phyloP scores from a whole-genome alignment of 2,329 filamentous ascomycete genomes.

The Fusarium protoensiforme region DNA sequence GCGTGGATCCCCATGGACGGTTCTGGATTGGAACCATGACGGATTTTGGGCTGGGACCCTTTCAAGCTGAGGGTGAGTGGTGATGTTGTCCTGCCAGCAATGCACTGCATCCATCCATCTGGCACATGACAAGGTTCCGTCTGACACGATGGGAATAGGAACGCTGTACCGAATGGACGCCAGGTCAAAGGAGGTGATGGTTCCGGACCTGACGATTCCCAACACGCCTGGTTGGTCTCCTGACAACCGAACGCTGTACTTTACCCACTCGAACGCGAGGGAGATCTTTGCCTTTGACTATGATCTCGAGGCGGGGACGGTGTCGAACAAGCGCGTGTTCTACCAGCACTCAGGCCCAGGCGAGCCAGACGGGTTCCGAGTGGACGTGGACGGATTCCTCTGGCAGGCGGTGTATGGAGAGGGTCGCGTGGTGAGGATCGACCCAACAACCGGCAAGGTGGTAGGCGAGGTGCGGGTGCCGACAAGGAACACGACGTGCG shows the following conservation, averaged over 20 bases:
- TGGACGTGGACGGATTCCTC: slow-evolving; percentile 86
- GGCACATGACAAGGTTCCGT: neutral
- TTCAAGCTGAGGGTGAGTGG: slow-evolving; percentile 67
- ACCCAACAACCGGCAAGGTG: slow-evolving; percentile 72
- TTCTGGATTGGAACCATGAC: slow-evolving; percentile 93
- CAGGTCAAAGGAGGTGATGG: slow-evolving; percentile 67
- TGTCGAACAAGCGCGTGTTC: slow-evolving; percentile 77
- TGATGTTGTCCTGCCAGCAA: neutral
- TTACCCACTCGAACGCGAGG: slow-evolving; percentile 80
- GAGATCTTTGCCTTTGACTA: slow-evolving; percentile 83
- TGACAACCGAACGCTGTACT: slow-evolving; percentile 79
- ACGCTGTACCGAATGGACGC: slow-evolving; percentile 78
- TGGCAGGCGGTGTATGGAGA: slow-evolving; percentile 92
- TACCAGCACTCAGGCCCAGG: slow-evolving; percentile 75
- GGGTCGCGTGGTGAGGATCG: slow-evolving; percentile 78
- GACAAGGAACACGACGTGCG: slow-evolving; percentile 83
- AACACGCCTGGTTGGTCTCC: slow-evolving; percentile 87
- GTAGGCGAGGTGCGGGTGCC: slow-evolving; percentile 81
- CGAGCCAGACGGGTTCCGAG: slow-evolving; percentile 84
- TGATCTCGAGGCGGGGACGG: slow-evolving; percentile 68
- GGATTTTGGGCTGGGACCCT: slow-evolving; percentile 69
- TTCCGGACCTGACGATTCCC: slow-evolving; percentile 78
- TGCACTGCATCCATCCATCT: neutral
- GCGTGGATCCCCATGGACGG: slow-evolving; percentile 80
- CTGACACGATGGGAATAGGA: slow-evolving; percentile 58